These are phyloP conservation scores for Hypoxylon fuscum DNA, from an alignment of 495 filamentous ascomycete genomes.

Conservation along the genomic window DNA sequence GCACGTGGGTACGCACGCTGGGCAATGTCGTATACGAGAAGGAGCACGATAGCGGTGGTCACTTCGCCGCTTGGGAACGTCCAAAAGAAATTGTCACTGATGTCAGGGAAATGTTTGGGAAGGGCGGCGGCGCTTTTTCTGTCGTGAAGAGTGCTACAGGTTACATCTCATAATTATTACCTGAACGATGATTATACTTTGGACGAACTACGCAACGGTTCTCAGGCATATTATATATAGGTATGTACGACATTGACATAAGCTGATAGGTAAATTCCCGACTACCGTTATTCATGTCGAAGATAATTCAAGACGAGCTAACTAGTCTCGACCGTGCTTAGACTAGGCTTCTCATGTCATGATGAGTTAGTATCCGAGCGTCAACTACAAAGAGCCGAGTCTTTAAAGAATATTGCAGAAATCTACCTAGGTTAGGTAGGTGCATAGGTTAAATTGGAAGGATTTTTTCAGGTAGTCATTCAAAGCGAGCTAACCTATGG, in stretches of 20 bases:
- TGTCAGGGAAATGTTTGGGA: conserved; percentile 66
- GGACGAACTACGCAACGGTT: not conserved
- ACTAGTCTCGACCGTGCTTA: not conserved
- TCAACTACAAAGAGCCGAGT: not conserved
- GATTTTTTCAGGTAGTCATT: too few species aligned
- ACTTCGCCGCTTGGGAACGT: conserved; percentile 71
- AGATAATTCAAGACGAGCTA: not conserved
- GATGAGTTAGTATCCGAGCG: not conserved
- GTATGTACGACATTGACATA: too few species aligned
- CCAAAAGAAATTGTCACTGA: conserved; percentile 65
- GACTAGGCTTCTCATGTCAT: not conserved
- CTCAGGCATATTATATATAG: too few species aligned
- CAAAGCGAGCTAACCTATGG: too few species aligned
- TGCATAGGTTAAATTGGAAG: too few species aligned
- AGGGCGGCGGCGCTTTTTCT: conserved; percentile 42
- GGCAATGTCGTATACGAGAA: conserved; percentile 67
- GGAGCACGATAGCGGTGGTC: conserved; percentile 64
- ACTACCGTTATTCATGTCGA: not conserved
- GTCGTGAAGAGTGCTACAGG: conserved; percentile 47
- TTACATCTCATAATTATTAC: conserved; percentile 29
- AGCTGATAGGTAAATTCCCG: not conserved
- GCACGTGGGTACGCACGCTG: conserved; percentile 59
- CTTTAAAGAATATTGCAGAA: not conserved
- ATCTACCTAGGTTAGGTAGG: not conserved
- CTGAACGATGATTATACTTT: not conserved